A percentile compares a stretch with the other conserved stretches of the same genome.
Evolutionary conservation across 2,329 filamentous ascomycete species (phyloP).

Genomic region (Coniochaeta sp.): DNA sequence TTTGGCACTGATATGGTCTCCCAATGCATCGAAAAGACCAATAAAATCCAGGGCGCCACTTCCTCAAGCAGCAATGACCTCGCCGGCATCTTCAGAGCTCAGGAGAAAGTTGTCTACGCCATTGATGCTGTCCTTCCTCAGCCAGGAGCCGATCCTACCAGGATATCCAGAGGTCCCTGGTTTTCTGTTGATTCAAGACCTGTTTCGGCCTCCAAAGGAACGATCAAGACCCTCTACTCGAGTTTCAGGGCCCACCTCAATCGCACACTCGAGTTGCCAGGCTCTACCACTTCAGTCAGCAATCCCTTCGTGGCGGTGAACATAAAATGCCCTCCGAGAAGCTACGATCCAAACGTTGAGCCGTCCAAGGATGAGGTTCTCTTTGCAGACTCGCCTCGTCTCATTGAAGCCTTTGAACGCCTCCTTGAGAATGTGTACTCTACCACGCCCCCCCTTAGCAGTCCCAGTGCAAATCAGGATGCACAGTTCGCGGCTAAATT

Average conservation of each 20-base stretch:
- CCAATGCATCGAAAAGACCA: constrained; percentile 36
- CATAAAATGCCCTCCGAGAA: constrained; percentile 52
- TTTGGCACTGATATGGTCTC: constrained; percentile 49
- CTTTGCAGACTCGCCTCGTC: constrained; percentile 46
- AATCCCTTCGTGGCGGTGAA: constrained; percentile 58
- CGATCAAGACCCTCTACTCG: constrained; percentile 49
- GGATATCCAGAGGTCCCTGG: constrained; percentile 47
- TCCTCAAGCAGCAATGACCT: background rate
- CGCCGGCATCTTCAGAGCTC: background rate
- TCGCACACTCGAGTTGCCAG: constrained; percentile 9
- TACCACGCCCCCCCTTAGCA: background rate
- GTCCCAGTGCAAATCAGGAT: background rate
- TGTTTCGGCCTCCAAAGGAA: constrained; percentile 45
- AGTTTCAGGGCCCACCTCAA: constrained; percentile 44
- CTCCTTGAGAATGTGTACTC: constrained; percentile 35
- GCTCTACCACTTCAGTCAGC: constrained; percentile 18
- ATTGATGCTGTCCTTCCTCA: constrained; percentile 54
- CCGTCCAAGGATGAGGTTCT: constrained; percentile 66
- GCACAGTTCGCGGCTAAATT: background rate
- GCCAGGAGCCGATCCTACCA: constrained; percentile 33
- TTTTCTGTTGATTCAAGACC: constrained; percentile 64
- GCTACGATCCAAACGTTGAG: constrained; percentile 67
- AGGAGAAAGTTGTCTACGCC: constrained; percentile 24
- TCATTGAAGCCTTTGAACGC: constrained; percentile 38
- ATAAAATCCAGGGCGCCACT: background rate